Conservation (phyloP, 495 filamentous ascomycete genomes). For the Darksidea phi region DNA sequence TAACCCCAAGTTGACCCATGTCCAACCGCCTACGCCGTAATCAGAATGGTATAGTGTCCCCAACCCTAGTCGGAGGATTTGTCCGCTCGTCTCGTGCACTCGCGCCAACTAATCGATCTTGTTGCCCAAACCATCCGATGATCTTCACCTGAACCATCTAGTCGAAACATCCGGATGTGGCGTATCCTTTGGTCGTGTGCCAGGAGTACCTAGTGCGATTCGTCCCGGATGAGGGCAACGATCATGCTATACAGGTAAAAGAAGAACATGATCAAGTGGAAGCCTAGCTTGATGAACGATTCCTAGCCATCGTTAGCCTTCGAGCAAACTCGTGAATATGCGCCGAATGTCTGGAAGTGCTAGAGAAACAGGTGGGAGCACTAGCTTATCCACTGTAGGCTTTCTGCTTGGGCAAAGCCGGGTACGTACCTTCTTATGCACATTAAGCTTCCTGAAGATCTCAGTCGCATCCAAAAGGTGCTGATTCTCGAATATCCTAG, state of each 20-base stretch:
- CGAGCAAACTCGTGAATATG: not conserved
- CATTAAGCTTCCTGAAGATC: conserved; percentile 98
- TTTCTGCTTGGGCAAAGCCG: not conserved
- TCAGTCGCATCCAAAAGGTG: conserved; percentile 97
- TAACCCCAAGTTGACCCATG: not conserved
- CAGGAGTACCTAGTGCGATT: conserved; percentile 68
- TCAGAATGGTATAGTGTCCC: not conserved
- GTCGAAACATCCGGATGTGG: too few relatives aligned
- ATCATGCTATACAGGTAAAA: conserved; percentile 99
- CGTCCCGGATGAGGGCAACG: conserved; percentile 93
- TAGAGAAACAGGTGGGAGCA: too few relatives aligned
- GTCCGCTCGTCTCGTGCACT: too few relatives aligned
- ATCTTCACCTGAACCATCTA: too few relatives aligned
- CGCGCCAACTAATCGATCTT: too few relatives aligned
- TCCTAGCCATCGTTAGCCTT: conserved; percentile 59
- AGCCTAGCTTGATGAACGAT: conserved; percentile 98
- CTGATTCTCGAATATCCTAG: conserved; percentile 92
- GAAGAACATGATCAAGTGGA: conserved; percentile 99
- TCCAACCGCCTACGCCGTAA: too few relatives aligned
- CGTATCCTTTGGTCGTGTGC: conserved; percentile 8
- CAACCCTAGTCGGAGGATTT: too few relatives aligned
- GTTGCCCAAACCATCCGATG: too few relatives aligned
- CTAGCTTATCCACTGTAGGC: not conserved
- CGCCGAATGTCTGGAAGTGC: not conserved
- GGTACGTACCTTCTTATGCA: conserved; percentile 88